Percentiles rank a stretch among this genome's conserved stretches.
Conservation (phyloP, 345 rosid species). For the Mangifera indica region DNA sequence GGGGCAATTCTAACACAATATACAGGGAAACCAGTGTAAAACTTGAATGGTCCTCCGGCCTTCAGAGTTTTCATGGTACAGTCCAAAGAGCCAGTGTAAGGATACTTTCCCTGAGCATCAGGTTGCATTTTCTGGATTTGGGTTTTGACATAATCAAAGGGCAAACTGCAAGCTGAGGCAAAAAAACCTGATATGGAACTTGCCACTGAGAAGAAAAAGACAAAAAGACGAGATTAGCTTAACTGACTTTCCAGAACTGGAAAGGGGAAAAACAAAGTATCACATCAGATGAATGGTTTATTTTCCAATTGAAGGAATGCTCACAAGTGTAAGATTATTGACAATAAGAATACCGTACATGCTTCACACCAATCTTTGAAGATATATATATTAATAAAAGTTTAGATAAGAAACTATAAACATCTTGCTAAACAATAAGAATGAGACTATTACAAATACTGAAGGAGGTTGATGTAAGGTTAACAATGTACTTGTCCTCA, state of each 20-base stretch:
- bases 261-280: no score
- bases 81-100: conserved; percentile 86
- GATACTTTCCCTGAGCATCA: conserved; percentile 85
- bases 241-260: no score
- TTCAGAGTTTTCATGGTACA: conserved; percentile 80
- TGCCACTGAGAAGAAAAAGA: conserved; percentile 56
- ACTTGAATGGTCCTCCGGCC: conserved; percentile 82
- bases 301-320: no score
- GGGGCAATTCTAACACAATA: conserved; percentile 96
- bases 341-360: no score
- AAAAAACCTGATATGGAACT: conserved; percentile 88
- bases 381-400: not conserved
- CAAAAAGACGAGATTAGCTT: conserved; percentile 5
- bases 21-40: conserved; percentile 96
- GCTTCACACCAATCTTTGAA: not conserved
- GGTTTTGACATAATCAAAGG: conserved; percentile 92
- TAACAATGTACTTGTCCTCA: not conserved
- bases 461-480: not conserved
- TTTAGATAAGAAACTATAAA: not conserved
- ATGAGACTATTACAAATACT: not conserved
- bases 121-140: conserved; percentile 99
- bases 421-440: no score
- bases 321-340: no score
- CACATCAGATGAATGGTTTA: no score
- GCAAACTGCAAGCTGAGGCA: conserved; percentile 94